A percentile compares a stretch with the other conserved stretches of the same genome.
These are phyloP conservation scores for Trichoderma sp. DNA, from an alignment of 2,329 filamentous ascomycete genomes.

Conservation along the genomic window DNA sequence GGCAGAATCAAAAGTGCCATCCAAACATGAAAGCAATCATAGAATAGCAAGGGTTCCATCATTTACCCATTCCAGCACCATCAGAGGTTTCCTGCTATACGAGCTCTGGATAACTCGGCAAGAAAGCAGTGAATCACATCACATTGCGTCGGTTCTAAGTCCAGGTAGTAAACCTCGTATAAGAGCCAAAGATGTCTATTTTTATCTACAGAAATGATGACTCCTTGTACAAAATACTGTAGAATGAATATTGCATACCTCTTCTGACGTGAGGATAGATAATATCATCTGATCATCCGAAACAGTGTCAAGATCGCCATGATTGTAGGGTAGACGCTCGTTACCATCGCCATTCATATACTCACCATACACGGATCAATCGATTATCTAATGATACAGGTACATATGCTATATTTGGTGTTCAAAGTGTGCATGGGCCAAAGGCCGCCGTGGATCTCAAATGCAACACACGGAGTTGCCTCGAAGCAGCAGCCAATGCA, in stretches of 20 bases:
- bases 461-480: neutral
- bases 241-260: neutral
- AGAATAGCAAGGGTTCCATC: neutral
- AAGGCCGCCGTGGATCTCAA: neutral
- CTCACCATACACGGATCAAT: neutral
- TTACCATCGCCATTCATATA: neutral
- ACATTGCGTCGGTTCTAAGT: neutral
- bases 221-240: neutral
- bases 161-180: neutral
- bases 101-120: neutral
- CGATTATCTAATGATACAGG: neutral
- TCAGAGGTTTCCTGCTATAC: neutral
- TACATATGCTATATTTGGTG: neutral
- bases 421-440: neutral
- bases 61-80: neutral
- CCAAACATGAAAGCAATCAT: neutral
- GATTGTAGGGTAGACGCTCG: neutral
- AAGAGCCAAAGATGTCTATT: neutral
- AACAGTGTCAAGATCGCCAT: too few species aligned
- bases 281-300: neutral
- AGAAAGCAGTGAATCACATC: neutral
- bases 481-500: neutral
- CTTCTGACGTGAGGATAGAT: neutral
- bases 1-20: neutral
- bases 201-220: neutral